Conservation (phyloP, 768 basidiomycete genomes). For the Phallus indusiatus region DNA sequence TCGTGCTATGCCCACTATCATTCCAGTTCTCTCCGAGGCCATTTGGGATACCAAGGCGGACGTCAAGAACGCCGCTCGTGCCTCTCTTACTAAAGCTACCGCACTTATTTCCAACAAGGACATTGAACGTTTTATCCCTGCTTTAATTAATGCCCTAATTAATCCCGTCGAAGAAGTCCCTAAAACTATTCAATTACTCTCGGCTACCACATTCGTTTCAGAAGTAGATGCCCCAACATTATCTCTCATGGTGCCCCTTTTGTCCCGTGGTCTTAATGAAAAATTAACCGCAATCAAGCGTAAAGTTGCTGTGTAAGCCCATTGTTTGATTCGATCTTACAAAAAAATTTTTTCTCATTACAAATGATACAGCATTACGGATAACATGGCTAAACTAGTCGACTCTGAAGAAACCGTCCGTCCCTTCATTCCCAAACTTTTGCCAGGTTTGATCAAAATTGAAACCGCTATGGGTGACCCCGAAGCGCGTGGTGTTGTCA, state of each 20-base stretch:
- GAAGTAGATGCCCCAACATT: conserved; percentile 97
- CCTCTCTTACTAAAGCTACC: conserved; percentile 88
- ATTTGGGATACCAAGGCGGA: conserved; percentile 99
- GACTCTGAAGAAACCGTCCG: conserved; percentile 92
- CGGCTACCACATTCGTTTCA: conserved; percentile 98
- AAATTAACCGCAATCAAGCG: conserved; percentile 95
- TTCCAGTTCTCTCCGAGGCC: conserved; percentile 87
- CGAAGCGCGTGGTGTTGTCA: conserved; percentile 89
- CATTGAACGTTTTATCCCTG: conserved; percentile 93
- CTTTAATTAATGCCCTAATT: conserved; percentile 94
- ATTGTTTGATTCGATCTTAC: conserved; percentile 14
- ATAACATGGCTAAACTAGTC: conserved; percentile 98
- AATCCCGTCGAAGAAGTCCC: conserved; percentile 99
- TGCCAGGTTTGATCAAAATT: conserved; percentile 93
- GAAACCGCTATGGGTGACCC: conserved; percentile 94
- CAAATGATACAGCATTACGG: conserved; percentile 57
- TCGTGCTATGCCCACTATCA: conserved; percentile 87
- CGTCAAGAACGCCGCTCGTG: conserved; percentile 96
- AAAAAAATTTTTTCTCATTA: conserved; percentile 9
- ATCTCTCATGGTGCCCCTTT: conserved; percentile 94
- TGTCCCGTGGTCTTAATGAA: conserved; percentile 88
- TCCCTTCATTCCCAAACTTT: conserved; percentile 92
- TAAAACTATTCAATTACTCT: conserved; percentile 87
- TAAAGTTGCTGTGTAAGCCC: conserved; percentile 86
- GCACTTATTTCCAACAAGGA: conserved; percentile 97